Evolutionary conservation across 768 basidiomycete species (phyloP).

Genomic region (Amanita jacksonii): DNA sequence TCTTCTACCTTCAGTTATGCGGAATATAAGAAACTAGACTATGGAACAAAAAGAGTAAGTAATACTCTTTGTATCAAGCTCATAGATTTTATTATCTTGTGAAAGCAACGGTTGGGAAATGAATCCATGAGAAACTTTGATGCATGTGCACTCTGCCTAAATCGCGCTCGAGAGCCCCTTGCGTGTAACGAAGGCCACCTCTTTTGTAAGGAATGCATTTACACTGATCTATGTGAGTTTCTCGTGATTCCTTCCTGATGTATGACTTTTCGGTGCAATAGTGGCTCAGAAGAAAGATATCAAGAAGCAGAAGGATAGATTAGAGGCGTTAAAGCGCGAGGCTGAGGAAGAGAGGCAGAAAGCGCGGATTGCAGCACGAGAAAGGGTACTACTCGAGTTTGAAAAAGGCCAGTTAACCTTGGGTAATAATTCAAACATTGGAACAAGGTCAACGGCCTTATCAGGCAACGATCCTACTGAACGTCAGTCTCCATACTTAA

Average conservation of each 20-base stretch:
- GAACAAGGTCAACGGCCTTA: conserved; percentile 27
- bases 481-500: conserved; percentile 14
- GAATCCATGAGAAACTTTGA: conserved; percentile 92
- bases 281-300: conserved; percentile 90
- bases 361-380: conserved; percentile 67
- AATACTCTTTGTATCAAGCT: neutral
- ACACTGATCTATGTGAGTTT: conserved; percentile 69
- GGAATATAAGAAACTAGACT: conserved; percentile 77
- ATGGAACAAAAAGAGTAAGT: conserved; percentile 70
- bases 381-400: conserved; percentile 84
- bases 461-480: conserved; percentile 22
- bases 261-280: conserved; percentile 18
- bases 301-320: conserved; percentile 75
- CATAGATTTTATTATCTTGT: neutral
- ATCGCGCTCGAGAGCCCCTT: conserved; percentile 74
- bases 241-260: neutral
- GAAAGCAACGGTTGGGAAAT: conserved; percentile 71
- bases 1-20: conserved; percentile 87
- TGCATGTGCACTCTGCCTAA: conserved; percentile 82
- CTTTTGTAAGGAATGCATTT: conserved; percentile 93
- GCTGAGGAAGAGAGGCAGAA: conserved; percentile 71
- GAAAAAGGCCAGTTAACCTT: conserved; percentile 78
- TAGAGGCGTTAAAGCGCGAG: conserved; percentile 67
- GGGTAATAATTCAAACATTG: conserved; percentile 29
- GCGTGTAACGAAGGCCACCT: conserved; percentile 82